These are phyloP conservation scores for Vitis hybrid DNA, from an alignment of 177 flowering plant species.

Conservation along the genomic window DNA sequence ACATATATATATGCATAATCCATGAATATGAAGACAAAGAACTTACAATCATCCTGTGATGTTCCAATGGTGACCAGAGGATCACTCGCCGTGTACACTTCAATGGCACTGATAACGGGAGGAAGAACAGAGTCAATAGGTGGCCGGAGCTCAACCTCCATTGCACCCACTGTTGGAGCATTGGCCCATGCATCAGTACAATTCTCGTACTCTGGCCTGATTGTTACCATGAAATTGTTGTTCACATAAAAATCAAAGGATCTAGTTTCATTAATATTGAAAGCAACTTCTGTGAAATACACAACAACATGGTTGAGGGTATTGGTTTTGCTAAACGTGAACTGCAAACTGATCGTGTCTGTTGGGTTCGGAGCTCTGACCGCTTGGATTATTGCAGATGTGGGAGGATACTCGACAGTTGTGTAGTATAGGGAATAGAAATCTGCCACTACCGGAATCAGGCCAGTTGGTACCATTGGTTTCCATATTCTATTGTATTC, in stretches of 20 bases:
- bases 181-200: background rate
- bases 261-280: background rate
- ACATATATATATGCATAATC: no score
- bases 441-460: background rate
- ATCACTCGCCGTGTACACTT: conserved; percentile 15
- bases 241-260: conserved; percentile 4
- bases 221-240: background rate
- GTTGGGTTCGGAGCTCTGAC: conserved; percentile 7
- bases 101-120: conserved; percentile 21
- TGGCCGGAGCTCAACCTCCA: background rate
- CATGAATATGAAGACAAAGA: background rate
- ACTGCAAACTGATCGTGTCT: background rate
- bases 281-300: no score
- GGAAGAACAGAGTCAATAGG: conserved; percentile 6
- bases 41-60: conserved; percentile 19
- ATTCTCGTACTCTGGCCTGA: background rate
- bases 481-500: conserved; percentile 15
- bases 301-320: background rate
- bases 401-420: conserved; percentile 11
- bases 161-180: background rate
- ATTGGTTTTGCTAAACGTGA: background rate
- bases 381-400: background rate
- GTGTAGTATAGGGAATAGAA: background rate
- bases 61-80: conserved; percentile 7
- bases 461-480: background rate